Evolutionary conservation across 441 rosid genomes (phyloP).

Genomic region (Breynia disticha): DNA sequence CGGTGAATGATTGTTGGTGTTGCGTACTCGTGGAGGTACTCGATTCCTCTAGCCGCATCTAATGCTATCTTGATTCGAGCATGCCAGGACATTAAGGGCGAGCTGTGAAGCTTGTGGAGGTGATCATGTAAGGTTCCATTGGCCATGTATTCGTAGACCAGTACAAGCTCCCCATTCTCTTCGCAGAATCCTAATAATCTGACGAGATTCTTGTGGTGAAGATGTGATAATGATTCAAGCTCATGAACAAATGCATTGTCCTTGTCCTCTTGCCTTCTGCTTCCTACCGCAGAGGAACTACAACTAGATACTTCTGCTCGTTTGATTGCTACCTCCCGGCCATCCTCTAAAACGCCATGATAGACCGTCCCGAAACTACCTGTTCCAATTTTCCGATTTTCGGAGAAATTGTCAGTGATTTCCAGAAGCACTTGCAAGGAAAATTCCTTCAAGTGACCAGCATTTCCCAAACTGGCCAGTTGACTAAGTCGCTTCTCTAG

Average conservation of each 20-base stretch:
- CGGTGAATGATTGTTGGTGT: slow-evolving; percentile 70
- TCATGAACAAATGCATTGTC: slow-evolving; percentile 61
- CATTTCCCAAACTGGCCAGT: slow-evolving; percentile 53
- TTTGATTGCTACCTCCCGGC: slow-evolving; percentile 63
- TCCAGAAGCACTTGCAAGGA: slow-evolving; percentile 31
- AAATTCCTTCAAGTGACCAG: slow-evolving; percentile 49
- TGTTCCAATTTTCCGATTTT: slow-evolving; percentile 40
- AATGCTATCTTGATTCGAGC: slow-evolving; percentile 48
- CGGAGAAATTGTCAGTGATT: slow-evolving; percentile 51
- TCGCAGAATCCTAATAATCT: slow-evolving; percentile 57
- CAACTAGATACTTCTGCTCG: slow-evolving; percentile 42
- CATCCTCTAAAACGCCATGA: slow-evolving; percentile 38
- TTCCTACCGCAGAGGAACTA: slow-evolving; percentile 16
- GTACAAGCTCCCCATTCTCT: slow-evolving; percentile 37
- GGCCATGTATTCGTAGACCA: slow-evolving; percentile 58
- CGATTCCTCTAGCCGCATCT: slow-evolving; percentile 66
- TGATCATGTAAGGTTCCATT: slow-evolving; percentile 69
- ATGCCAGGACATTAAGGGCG: slow-evolving; percentile 52
- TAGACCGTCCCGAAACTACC: slow-evolving; percentile 83
- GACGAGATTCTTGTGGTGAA: slow-evolving; percentile 71
- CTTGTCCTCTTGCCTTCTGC: slow-evolving; percentile 41
- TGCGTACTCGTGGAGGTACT: slow-evolving; percentile 63
- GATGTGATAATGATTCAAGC: slow-evolving; percentile 61
- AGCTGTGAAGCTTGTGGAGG: slow-evolving; percentile 37
- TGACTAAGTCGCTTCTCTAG: slow-evolving; percentile 55